Percentiles rank a stretch among this genome's conserved stretches.
phyloP scores from a whole-genome alignment of 2,329 filamentous ascomycete species.

The Paecilomyces dactylethromorphus region DNA sequence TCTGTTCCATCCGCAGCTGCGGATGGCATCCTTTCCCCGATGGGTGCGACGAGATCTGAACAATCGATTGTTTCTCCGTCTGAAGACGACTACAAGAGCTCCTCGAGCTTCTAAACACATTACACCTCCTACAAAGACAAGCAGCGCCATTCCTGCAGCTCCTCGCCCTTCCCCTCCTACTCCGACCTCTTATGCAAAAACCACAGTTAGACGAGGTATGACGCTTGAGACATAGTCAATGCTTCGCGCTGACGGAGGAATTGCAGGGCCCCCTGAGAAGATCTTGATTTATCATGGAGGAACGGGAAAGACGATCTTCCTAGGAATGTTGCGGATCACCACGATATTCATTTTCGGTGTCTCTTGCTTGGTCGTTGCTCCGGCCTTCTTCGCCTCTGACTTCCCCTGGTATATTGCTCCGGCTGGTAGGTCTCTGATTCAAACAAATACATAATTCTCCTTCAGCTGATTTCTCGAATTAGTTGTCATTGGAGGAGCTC shows the following conservation, averaged over 20 bases:
- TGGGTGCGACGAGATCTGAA: constrained; percentile 19
- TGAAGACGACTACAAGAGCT: constrained; percentile 21
- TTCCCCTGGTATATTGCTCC: constrained; percentile 37
- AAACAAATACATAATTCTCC: not conserved
- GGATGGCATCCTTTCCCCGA: constrained; percentile 15
- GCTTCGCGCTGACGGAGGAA: constrained; percentile 1
- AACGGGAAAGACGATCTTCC: constrained; percentile 57
- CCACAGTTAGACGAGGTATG: constrained; percentile 22
- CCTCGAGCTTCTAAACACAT: constrained; percentile 17
- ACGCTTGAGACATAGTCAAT: not conserved
- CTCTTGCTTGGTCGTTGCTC: constrained; percentile 59
- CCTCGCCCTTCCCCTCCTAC: constrained; percentile 9
- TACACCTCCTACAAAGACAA: constrained; percentile 11
- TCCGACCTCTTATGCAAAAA: constrained; percentile 15
- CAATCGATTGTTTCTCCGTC: constrained; percentile 18
- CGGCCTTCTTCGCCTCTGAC: constrained; percentile 46
- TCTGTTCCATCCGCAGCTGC: constrained; percentile 24
- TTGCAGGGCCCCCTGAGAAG: constrained; percentile 29
- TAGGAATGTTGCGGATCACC: constrained; percentile 65
- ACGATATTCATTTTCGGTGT: constrained; percentile 63
- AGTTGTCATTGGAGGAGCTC: constrained; percentile 55
- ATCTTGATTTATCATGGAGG: constrained; percentile 72
- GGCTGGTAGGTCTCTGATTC: constrained; percentile 25
- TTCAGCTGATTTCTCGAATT: not conserved
- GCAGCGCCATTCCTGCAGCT: constrained; percentile 10